Evolutionary conservation across 257 asterid species (phyloP).

Genomic region (Jacaranda mimosifolia): DNA sequence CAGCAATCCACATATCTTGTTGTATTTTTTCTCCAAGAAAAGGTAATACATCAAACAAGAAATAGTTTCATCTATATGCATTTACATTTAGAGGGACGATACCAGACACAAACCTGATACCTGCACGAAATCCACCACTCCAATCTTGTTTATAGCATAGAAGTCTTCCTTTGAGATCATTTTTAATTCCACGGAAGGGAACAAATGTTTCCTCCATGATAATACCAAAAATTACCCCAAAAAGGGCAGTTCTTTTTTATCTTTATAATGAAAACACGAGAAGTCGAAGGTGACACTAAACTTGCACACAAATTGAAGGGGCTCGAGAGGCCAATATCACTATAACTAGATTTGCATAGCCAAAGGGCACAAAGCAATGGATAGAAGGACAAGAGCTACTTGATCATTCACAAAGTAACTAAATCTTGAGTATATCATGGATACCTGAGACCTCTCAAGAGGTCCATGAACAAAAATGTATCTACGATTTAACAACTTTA

Average conservation of each 20-base stretch:
- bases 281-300: conserved; percentile 24
- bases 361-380: conserved; percentile 30
- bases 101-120: conserved; percentile 72
- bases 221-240: conserved; percentile 34
- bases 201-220: conserved; percentile 91
- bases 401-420: conserved; percentile 38
- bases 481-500: conserved; percentile 32
- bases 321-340: conserved; percentile 55
- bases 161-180: conserved; percentile 86
- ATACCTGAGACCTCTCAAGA: conserved; percentile 46
- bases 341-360: conserved; percentile 41
- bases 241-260: conserved; percentile 20
- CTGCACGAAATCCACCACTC: conserved; percentile 83
- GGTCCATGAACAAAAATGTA: conserved; percentile 44
- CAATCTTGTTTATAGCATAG: conserved; percentile 92
- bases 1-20: conserved; percentile 24
- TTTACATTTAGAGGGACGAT: conserved; percentile 34
- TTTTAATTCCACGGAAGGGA: conserved; percentile 90
- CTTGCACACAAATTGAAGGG: conserved; percentile 37
- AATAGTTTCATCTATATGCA: conserved; percentile 12
- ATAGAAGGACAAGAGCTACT: conserved; percentile 48
- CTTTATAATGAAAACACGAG: conserved; percentile 11
- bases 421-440: conserved; percentile 9
- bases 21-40: neutral
- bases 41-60: neutral